A percentile compares a stretch with the other conserved stretches of the same genome.
Evolutionary conservation across 2,329 filamentous ascomycete genomes (phyloP).

Genomic region (Aspergillus pseudonomiae): DNA sequence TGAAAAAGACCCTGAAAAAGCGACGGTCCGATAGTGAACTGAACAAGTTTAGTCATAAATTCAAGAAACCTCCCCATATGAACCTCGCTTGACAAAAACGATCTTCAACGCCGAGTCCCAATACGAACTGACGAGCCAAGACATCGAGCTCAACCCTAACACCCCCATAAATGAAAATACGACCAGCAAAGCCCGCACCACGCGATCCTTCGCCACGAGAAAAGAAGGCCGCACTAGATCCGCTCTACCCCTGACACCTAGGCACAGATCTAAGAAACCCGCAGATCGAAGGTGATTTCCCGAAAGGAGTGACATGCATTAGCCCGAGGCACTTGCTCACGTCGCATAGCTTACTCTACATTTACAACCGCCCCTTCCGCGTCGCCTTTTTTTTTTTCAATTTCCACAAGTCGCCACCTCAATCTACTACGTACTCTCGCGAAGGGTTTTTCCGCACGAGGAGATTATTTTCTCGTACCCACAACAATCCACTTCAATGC

Average conservation of each 20-base stretch:
- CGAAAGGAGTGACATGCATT: background rate
- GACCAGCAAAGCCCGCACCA: background rate
- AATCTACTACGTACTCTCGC: background rate
- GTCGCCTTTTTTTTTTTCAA: background rate
- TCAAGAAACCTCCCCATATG: background rate
- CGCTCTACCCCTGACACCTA: background rate
- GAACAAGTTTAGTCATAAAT: background rate
- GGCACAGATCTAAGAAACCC: background rate
- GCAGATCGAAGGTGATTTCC: background rate
- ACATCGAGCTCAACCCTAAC: background rate
- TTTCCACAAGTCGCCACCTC: background rate
- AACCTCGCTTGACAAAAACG: background rate
- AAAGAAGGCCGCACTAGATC: background rate
- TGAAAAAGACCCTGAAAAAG: background rate
- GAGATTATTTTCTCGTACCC: background rate
- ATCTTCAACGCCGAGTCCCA: background rate
- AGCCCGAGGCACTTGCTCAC: background rate
- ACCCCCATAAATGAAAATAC: background rate
- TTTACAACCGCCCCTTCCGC: background rate
- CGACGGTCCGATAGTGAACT: background rate
- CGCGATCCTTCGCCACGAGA: background rate
- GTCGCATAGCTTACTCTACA: background rate
- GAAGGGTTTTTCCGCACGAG: background rate
- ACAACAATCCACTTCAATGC: background rate
- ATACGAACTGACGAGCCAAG: background rate